A percentile compares a stretch with the other conserved stretches of the same genome.
Conservation (phyloP, 805 yeast species). For the Wickerhamomyces chambardii region DNA sequence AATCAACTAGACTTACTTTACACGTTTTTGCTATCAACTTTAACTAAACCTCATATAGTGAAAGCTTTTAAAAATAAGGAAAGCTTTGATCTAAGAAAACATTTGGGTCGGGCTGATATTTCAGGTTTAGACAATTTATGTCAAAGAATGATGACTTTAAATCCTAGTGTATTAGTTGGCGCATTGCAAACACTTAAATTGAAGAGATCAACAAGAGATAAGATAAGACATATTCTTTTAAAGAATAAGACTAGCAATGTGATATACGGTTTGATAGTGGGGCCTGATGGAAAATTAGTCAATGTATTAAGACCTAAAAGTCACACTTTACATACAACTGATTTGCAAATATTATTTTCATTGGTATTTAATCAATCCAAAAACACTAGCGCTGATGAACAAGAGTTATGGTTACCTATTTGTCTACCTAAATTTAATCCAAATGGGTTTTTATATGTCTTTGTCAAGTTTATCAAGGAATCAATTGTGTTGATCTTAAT, state of each 20-base stretch:
- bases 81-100: conserved; percentile 73
- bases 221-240: conserved; percentile 46
- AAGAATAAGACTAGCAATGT: conserved; percentile 42
- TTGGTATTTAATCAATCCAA: conserved; percentile 45
- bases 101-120: conserved; percentile 67
- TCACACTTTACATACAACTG: conserved; percentile 77
- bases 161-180: conserved; percentile 54
- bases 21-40: conserved; percentile 70
- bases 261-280: conserved; percentile 68
- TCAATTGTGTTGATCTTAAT: conserved; percentile 35
- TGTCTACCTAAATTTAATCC: conserved; percentile 88
- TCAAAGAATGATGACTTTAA: conserved; percentile 37
- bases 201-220: conserved; percentile 44
- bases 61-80: conserved; percentile 62
- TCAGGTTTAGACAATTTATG: conserved; percentile 62
- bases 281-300: conserved; percentile 54
- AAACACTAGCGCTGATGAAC: conserved; percentile 28
- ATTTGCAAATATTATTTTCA: conserved; percentile 64
- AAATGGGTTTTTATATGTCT: conserved; percentile 80
- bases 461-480: conserved; percentile 49
- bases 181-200: conserved; percentile 59
- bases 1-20: conserved; percentile 68
- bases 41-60: conserved; percentile 72
- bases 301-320: conserved; percentile 67
- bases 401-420: conserved; percentile 86